A percentile compares a stretch with the other conserved stretches of the same genome.
Evolutionary conservation across 208 protist species (phyloP).

Genomic region (Sergeia podlipaevii): DNA sequence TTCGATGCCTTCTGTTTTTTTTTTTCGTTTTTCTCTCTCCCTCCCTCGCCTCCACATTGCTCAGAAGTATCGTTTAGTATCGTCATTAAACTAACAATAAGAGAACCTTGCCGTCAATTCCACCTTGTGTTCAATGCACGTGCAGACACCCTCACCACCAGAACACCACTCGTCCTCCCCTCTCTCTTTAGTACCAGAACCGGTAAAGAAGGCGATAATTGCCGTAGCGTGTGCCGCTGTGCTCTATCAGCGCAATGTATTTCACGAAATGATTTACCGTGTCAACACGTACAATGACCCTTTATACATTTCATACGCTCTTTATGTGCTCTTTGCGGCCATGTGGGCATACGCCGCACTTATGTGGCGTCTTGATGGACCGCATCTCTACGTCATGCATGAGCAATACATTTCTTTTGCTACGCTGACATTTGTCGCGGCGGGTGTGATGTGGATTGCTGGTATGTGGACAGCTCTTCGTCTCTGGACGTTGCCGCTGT

Average conservation of each 20-base stretch:
- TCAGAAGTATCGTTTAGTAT: too few species aligned
- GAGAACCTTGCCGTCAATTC: too few species aligned
- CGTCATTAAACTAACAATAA: too few species aligned
- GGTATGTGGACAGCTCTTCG: conserved; percentile 72
- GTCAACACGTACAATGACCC: conserved; percentile 23
- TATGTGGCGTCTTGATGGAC: too few species aligned
- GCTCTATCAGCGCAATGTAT: conserved; percentile 37
- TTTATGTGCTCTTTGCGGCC: conserved; percentile 49
- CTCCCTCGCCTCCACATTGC: too few species aligned
- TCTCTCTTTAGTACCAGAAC: too few species aligned
- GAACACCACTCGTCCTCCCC: too few species aligned
- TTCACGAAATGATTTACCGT: conserved; percentile 48
- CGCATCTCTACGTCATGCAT: conserved; percentile 56
- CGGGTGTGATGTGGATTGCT: conserved; percentile 48
- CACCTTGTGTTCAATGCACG: too few species aligned
- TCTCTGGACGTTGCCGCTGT: conserved; percentile 52
- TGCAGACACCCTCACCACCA: too few species aligned
- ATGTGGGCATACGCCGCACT: conserved; percentile 69
- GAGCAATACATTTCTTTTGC: conserved; percentile 44
- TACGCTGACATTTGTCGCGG: conserved; percentile 23
- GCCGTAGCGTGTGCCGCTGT: too few species aligned
- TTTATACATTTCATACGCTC: conserved; percentile 41
- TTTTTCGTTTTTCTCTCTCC: conserved; percentile 17
- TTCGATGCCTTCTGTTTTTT: conserved; percentile 7
- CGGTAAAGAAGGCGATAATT: too few species aligned